These are phyloP conservation scores for Candida vartiovaarae DNA, from an alignment of 805 yeast genomes.

Conservation along the genomic window DNA sequence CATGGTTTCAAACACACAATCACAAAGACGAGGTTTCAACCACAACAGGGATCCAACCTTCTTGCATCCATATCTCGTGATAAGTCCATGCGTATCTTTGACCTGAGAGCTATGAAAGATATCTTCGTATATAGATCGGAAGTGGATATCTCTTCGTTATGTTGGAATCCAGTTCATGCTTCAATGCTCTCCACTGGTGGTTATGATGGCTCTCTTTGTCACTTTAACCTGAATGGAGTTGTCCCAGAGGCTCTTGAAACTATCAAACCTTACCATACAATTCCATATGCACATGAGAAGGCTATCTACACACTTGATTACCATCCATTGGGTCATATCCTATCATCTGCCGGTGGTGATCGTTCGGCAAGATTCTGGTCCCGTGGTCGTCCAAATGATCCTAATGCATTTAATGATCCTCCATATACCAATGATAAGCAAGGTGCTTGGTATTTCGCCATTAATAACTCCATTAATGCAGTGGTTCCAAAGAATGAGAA, in stretches of 20 bases:
- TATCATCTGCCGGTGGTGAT: slow-evolving; percentile 92
- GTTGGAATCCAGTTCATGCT: slow-evolving; percentile 92
- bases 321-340: slow-evolving; percentile 89
- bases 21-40: slow-evolving; percentile 80
- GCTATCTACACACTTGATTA: slow-evolving; percentile 86
- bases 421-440: slow-evolving; percentile 62
- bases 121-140: slow-evolving; percentile 70
- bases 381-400: slow-evolving; percentile 85
- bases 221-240: slow-evolving; percentile 53
- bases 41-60: slow-evolving; percentile 56
- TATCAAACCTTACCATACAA: slow-evolving; percentile 42
- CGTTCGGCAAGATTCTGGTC: slow-evolving; percentile 92
- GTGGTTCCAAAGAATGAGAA: slow-evolving; percentile 27
- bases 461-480: slow-evolving; percentile 28
- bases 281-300: slow-evolving; percentile 92
- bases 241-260: slow-evolving; percentile 32
- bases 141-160: slow-evolving; percentile 73
- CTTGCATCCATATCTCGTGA: slow-evolving; percentile 87
- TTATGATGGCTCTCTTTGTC: slow-evolving; percentile 81
- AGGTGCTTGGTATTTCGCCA: slow-evolving; percentile 51
- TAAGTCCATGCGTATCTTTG: slow-evolving; percentile 81
- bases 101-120: slow-evolving; percentile 78
- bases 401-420: slow-evolving; percentile 72
- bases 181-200: slow-evolving; percentile 77
- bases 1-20: slow-evolving; percentile 94